phyloP scores from a whole-genome alignment of 495 filamentous ascomycete genomes.

The Cenococcum geophilum region DNA sequence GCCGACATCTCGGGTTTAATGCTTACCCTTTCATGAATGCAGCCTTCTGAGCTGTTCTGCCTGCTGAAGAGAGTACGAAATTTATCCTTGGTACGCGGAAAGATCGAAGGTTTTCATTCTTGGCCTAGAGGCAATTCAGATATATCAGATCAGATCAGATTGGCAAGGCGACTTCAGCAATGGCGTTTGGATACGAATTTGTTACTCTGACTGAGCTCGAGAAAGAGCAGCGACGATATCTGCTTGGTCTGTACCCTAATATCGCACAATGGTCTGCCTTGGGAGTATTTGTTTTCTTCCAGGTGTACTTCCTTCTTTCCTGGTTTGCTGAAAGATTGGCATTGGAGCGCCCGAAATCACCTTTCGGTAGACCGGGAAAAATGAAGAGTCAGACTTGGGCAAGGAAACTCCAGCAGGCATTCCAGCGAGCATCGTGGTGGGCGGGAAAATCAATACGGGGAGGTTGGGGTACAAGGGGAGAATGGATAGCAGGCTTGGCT shows the following conservation, averaged over 20 bases:
- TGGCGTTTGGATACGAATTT: conserved; percentile 35
- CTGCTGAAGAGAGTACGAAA: too few relatives aligned
- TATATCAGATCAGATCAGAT: too few relatives aligned
- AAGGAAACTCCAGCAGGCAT: conserved; percentile 4
- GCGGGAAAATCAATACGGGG: conserved; percentile 21
- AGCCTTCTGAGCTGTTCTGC: too few relatives aligned
- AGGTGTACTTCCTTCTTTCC: conserved; percentile 21
- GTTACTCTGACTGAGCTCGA: conserved; percentile 29
- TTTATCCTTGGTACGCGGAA: too few relatives aligned
- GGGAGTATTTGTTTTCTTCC: conserved; percentile 28
- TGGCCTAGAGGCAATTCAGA: too few relatives aligned
- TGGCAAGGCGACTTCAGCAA: background rate
- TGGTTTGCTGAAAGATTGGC: conserved; percentile 20
- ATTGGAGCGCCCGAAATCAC: conserved; percentile 32
- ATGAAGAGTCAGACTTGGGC: conserved; percentile 8
- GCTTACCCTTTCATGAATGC: too few relatives aligned
- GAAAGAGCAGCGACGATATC: conserved; percentile 27
- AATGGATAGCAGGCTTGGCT: conserved; percentile 27
- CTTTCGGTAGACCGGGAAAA: conserved; percentile 22
- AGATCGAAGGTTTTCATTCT: too few relatives aligned
- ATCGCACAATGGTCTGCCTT: conserved; percentile 33
- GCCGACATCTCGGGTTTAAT: too few relatives aligned
- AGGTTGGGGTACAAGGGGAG: conserved; percentile 34
- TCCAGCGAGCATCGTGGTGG: conserved; percentile 31
- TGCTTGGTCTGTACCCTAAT: conserved; percentile 31